These are phyloP conservation scores for Wallemia ichthyophaga DNA, from an alignment of 1,284 basidiomycete species.

Conservation along the genomic window DNA sequence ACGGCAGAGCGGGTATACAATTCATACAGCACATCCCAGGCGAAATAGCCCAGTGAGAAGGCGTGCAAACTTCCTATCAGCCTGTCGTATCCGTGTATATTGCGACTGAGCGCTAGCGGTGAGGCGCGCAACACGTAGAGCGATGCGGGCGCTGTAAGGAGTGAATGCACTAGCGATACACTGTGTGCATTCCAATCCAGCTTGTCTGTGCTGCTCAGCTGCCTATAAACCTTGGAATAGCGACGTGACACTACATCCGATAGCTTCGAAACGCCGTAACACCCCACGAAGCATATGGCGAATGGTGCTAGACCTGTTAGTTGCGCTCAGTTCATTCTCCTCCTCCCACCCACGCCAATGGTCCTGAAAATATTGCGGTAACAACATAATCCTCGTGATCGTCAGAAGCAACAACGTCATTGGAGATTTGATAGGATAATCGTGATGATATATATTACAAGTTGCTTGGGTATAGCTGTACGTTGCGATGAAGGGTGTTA, in stretches of 20 bases:
- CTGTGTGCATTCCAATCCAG: not conserved
- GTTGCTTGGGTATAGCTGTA: too few relatives aligned
- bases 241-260: not conserved
- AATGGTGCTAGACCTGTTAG: not conserved
- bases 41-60: not conserved
- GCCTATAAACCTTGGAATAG: not conserved
- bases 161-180: not conserved
- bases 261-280: not conserved
- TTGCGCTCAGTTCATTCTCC: too few relatives aligned
- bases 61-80: not conserved
- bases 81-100: not conserved
- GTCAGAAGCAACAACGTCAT: not conserved
- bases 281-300: not conserved
- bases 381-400: not conserved
- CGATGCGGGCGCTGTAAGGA: not conserved
- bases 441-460: not conserved
- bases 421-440: not conserved
- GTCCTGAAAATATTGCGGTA: not conserved
- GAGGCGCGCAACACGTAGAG: not conserved
- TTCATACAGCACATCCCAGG: not conserved
- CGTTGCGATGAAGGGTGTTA: too few relatives aligned
- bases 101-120: not conserved
- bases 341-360: not conserved
- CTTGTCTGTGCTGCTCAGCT: not conserved
- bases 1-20: not conserved